Percentiles rank a stretch among this genome's conserved stretches.
Conservation (phyloP, 2,329 filamentous ascomycete species). For the Rhinocladiella similis region DNA sequence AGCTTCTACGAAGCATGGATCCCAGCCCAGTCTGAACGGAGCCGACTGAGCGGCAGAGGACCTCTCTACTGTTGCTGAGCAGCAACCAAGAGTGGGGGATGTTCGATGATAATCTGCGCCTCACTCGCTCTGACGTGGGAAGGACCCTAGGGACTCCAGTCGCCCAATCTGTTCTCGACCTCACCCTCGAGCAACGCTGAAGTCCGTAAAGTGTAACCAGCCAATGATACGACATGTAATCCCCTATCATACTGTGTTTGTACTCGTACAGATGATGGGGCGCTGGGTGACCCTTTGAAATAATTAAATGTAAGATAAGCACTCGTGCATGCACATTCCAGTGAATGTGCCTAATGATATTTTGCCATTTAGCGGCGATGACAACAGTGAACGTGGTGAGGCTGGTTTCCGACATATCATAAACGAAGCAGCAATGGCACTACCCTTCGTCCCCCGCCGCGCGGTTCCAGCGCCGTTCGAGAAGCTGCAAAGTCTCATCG, state of each 20-base stretch:
- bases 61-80: no score
- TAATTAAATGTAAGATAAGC: not conserved
- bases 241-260: not conserved
- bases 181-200: not conserved
- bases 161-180: not conserved
- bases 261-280: not conserved
- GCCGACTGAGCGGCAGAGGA: no score
- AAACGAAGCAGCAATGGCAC: not conserved
- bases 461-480: constrained; percentile 1
- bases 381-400: no score
- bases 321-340: no score
- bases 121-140: not conserved
- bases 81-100: constrained; percentile 1
- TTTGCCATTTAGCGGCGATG: no score
- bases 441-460: not conserved
- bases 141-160: not conserved
- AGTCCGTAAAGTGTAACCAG: not conserved
- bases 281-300: not conserved
- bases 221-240: not conserved
- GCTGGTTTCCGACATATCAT: no score
- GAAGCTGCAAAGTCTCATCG: not conserved
- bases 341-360: no score
- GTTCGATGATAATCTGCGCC: not conserved
- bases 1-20: no score
- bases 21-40: no score